Evolutionary conservation across 192 early-diverging fungal species (phyloP), one percentile per base, ranked within the genome.

Genomic region (Spinellus fusiger): DNA sequence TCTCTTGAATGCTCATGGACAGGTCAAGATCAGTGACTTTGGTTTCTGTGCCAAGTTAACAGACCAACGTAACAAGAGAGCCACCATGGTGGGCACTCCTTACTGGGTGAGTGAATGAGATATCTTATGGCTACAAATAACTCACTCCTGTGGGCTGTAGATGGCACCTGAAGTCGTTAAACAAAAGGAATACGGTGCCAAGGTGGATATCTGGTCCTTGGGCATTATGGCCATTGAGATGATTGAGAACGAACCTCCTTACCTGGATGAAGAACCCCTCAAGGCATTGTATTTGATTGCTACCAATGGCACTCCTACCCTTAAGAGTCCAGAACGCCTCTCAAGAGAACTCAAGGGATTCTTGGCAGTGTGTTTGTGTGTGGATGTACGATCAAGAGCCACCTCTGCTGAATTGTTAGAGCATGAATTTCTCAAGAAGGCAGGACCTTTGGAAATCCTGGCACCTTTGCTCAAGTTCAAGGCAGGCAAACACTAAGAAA

Each of bases 201-300:
- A 91, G 78, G 87, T 92, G 15, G 88, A 92, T 67, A 82, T 89
- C 61, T 92, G 95, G 95, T 95, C 93, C 4, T 73, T 95, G 37
- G 93, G 95, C 51, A 95, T 97, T 68, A 97, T 95, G 93, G 92
- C 90, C 1, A 94, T 95, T 54, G 93, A 97, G 72, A 95, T 97
- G 95, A 86, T 97, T 59, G 95, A 97, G 73, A 89, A 89, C 56
- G 95, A 97, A 64, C 95, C 93, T 8, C 95, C 95, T 54, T 97
- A 97, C 61, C 70, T 97, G 62, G 88, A 95, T 60, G 95, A 97
- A 75, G 91, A 94, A 67, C 91, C 95, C 29, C 79, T 97, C 64
- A 89, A 91, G 74, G 95, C 95, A n/a, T 75, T 95, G 54, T 97
- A 94, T 52, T 74, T 97, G 59, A 95, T 97, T 76, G 95, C 93